Evolutionary conservation across 2,329 filamentous ascomycete genomes (phyloP).

Genomic region (Fusarium abutilonis): DNA sequence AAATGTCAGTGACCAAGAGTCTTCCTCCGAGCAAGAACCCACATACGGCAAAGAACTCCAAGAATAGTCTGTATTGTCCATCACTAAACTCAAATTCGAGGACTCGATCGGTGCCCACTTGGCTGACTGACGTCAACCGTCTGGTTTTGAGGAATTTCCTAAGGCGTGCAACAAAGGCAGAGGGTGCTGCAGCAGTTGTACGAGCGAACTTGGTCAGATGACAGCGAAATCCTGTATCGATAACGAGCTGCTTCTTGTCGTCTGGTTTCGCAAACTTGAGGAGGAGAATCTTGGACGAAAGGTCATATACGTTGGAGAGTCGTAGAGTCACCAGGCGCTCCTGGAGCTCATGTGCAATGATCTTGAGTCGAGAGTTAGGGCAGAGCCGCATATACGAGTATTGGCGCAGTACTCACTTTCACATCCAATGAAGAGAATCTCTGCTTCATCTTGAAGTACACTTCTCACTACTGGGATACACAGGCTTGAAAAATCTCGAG

Average conservation of each 20-base stretch:
- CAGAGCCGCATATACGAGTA: background rate
- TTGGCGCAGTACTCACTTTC: conserved; percentile 59
- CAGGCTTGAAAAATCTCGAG: conserved; percentile 22
- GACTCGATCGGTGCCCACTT: conserved; percentile 93
- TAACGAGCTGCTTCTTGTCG: conserved; percentile 85
- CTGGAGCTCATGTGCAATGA: conserved; percentile 93
- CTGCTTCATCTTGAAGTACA: conserved; percentile 72
- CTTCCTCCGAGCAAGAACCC: background rate
- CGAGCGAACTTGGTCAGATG: conserved; percentile 92
- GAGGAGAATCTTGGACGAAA: conserved; percentile 93
- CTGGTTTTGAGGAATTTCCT: conserved; percentile 90
- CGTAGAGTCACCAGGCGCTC: conserved; percentile 78
- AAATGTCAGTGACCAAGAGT: conserved; percentile 16
- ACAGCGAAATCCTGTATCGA: conserved; percentile 96
- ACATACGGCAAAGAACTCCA: conserved; percentile 88
- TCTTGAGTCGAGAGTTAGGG: conserved; percentile 60
- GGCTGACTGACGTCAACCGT: conserved; percentile 79
- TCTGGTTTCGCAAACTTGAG: conserved; percentile 94
- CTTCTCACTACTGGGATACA: conserved; percentile 10
- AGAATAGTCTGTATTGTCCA: conserved; percentile 84
- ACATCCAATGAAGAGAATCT: conserved; percentile 83
- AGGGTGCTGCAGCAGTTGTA: conserved; percentile 84
- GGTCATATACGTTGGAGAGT: conserved; percentile 93
- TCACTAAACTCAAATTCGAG: conserved; percentile 94
- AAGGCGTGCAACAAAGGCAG: conserved; percentile 83